Conservation (phyloP, 495 filamentous ascomycete species). For the Neurospora sp. region DNA sequence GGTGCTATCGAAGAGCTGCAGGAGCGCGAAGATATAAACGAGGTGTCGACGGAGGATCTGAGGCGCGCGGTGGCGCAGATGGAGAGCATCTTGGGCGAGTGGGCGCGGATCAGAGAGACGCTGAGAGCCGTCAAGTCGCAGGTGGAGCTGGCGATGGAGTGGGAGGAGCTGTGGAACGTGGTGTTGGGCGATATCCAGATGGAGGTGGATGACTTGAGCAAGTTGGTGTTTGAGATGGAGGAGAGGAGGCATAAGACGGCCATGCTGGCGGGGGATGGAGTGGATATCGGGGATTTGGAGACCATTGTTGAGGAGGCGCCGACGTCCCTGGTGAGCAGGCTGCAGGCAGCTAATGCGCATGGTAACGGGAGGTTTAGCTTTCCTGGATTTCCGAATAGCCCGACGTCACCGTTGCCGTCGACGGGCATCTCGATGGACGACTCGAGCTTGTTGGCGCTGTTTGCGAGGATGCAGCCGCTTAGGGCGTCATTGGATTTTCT, state of each 20-base stretch:
- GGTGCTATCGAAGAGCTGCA: slow-evolving; percentile 83
- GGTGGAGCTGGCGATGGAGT: slow-evolving; percentile 95
- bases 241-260: slow-evolving; percentile 72
- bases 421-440: slow-evolving; percentile 63
- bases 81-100: slow-evolving; percentile 75
- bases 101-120: slow-evolving; percentile 66
- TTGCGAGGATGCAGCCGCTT: slow-evolving; percentile 90
- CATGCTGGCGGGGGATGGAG: slow-evolving; percentile 44
- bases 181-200: slow-evolving; percentile 88
- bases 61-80: slow-evolving; percentile 69
- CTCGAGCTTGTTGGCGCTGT: slow-evolving; percentile 70
- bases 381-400: slow-evolving; percentile 43
- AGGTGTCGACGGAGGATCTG: slow-evolving; percentile 57
- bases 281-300: slow-evolving; percentile 85
- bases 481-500: slow-evolving; percentile 89
- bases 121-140: slow-evolving; percentile 74
- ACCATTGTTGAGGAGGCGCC: slow-evolving; percentile 89
- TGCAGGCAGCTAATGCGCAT: slow-evolving; percentile 16
- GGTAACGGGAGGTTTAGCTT: slow-evolving; percentile 55
- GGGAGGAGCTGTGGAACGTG: slow-evolving; percentile 92
- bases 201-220: slow-evolving; percentile 75
- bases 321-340: slow-evolving; percentile 32
- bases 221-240: slow-evolving; percentile 92
- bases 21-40: slow-evolving; percentile 61
- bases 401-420: slow-evolving; percentile 45